Percentiles rank a stretch among this genome's conserved stretches.
These are phyloP conservation scores for Leccinum olivaceopallidum DNA, from an alignment of 768 basidiomycete genomes.

Conservation along the genomic window DNA sequence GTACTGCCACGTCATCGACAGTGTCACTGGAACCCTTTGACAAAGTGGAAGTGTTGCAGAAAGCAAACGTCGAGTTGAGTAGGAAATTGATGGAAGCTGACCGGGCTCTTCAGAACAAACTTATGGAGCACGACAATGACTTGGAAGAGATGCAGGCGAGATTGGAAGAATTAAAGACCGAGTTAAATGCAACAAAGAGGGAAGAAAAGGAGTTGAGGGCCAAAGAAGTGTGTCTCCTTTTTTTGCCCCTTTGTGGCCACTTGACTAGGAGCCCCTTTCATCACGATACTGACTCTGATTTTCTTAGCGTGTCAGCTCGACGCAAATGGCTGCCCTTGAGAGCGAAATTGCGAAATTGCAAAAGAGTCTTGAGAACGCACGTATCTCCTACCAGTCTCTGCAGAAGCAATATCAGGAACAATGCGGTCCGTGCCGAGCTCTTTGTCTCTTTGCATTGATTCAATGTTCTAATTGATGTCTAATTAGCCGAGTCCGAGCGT, in stretches of 20 bases:
- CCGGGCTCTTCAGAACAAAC: constrained; percentile 59
- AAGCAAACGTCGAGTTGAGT: constrained; percentile 72
- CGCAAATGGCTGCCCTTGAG: constrained; percentile 71
- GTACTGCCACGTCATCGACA: constrained; percentile 57
- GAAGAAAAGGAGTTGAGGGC: constrained; percentile 91
- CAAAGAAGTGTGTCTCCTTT: constrained; percentile 64
- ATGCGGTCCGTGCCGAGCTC: constrained; percentile 53
- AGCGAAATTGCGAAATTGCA: constrained; percentile 76
- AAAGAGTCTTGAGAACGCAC: constrained; percentile 71
- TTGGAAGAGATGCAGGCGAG: constrained; percentile 76
- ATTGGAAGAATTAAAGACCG: constrained; percentile 75
- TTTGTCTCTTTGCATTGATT: not conserved
- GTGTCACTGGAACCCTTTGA: constrained; percentile 74
- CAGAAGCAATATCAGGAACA: constrained; percentile 92
- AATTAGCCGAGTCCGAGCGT: constrained; percentile 71
- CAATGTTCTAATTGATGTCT: not conserved
- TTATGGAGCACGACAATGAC: constrained; percentile 79
- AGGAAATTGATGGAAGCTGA: constrained; percentile 78
- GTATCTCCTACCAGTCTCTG: constrained; percentile 69
- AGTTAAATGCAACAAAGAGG: constrained; percentile 76
- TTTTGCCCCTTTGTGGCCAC: constrained; percentile 7
- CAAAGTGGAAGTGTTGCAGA: constrained; percentile 69
- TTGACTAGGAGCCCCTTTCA: not conserved
- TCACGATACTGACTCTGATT: constrained; percentile 7
- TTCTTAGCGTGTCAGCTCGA: constrained; percentile 57